Evolutionary conservation across 352 stramenopile species (phyloP).

Genomic region (Globisporangium canariense): DNA sequence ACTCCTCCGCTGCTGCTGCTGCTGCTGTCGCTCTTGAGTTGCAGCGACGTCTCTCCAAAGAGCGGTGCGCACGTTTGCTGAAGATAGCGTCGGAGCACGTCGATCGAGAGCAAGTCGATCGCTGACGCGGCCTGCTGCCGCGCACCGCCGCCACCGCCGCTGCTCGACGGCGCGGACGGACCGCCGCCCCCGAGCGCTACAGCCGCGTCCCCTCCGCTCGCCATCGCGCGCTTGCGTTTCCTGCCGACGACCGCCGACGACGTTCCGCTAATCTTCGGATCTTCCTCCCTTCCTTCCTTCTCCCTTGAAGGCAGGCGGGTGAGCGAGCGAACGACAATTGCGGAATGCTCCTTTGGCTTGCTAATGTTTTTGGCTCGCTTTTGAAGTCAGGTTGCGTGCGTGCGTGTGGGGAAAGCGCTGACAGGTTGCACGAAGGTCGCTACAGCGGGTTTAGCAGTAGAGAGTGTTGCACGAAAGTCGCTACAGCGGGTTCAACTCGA

Average conservation of each 20-base stretch:
- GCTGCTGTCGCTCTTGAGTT: conserved; percentile 25
- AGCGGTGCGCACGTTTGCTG: conserved; percentile 64
- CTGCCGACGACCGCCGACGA: conserved; percentile 16
- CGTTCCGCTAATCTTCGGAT: conserved; percentile 19
- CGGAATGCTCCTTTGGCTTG: conserved; percentile 8
- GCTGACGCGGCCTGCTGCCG: conserved; percentile 19
- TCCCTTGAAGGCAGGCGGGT: not conserved
- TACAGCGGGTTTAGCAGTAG: not conserved
- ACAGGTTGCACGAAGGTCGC: conserved; percentile 4
- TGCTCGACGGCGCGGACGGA: conserved; percentile 17
- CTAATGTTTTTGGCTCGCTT: not conserved
- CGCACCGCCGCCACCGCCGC: conserved; percentile 12
- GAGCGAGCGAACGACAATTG: conserved; percentile 12
- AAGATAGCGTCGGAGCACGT: conserved; percentile 55
- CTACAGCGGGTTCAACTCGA: conserved; percentile 4
- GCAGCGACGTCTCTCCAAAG: conserved; percentile 45
- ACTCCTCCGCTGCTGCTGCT: conserved; percentile 1
- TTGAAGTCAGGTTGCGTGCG: not conserved
- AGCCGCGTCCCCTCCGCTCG: conserved; percentile 8
- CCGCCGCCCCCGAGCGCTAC: conserved; percentile 5
- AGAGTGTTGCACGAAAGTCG: not conserved
- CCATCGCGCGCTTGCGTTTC: conserved; percentile 18
- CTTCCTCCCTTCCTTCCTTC: conserved; percentile 11
- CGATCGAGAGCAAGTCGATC: conserved; percentile 39
- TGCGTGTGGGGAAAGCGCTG: not conserved